Evolutionary conservation across 1,284 basidiomycete species (phyloP), one percentile per base, ranked within the genome.

Genomic region (Fomitopsis schrenkii): DNA sequence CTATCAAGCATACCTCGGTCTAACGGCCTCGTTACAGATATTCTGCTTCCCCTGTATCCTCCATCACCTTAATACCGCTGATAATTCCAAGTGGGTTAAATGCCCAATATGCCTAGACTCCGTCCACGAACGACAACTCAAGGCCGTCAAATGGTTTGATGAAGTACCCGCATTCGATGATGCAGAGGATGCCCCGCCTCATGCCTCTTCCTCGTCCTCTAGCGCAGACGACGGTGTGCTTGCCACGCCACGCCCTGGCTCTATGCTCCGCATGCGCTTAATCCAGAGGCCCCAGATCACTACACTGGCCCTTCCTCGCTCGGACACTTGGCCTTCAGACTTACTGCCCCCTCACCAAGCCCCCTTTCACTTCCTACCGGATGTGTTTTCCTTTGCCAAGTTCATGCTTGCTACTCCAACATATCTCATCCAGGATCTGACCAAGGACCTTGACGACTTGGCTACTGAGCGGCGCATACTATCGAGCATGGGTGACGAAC

Each of bases 51-150:
- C 93, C 9, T 97, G 95, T 76, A 91, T 96, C 58, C 78, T 98
- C 48, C 97, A 97, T 75, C 97, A 96, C 72, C 84, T 98, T 69
- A 90, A 84, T 71, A 86, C 87, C 22, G 93, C 93, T 8, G 87
- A 94, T 58, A 90, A 88, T 60, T 76, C 77, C 64, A 93, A 94
- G 75, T 94, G 91, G 84, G 88, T 89, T 35, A 87, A 90, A 61
- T 99, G 97, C 74, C 97, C 97, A 0, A 95, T 99, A 60, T 99
- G 97, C 74, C 93, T 93, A 71, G 97, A 99, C 77, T 91, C 94
- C 9, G 84, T 99, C 54, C 90, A 92, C 72, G 91, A 93, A 74
- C 86, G 86, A 64, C 93, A 97, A 75, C 87, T 99, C 67, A 98
- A 98, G 81, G 86, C 85, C 60, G 96, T 99, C 69, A 94, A 89